Percentiles rank a stretch among this genome's conserved stretches.
Conservation (phyloP, 164 flowering plant species). For the Platanus orientalis region DNA sequence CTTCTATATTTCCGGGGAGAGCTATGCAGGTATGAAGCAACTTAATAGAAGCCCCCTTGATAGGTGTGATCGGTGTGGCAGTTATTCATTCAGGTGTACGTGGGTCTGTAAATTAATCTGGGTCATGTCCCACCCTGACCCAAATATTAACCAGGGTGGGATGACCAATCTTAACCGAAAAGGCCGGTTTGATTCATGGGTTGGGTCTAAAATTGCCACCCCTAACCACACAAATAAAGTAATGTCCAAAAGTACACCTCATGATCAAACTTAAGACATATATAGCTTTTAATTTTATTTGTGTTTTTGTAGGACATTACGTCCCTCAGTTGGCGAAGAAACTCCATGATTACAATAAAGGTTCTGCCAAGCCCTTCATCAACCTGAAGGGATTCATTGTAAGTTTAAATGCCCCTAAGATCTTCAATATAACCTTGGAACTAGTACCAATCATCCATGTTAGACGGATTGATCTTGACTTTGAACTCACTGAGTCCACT, state of each 20-base stretch:
- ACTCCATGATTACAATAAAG: conserved; percentile 56
- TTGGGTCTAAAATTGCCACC: background rate
- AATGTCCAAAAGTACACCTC: background rate
- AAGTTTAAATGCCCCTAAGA: conserved; percentile 20
- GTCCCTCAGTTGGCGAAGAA: conserved; percentile 79
- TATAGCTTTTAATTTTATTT: background rate
- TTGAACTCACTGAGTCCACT: no score
- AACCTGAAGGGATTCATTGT: conserved; percentile 85
- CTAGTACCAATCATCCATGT: no score
- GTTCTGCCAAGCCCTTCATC: conserved; percentile 38
- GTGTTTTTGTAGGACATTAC: conserved; percentile 59
- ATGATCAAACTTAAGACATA: background rate
- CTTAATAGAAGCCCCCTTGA: no score
- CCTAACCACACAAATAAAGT: background rate
- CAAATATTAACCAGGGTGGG: no score
- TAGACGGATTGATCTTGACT: no score
- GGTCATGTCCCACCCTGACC: no score
- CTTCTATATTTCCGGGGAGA: conserved; percentile 85
- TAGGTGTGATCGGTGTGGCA: no score
- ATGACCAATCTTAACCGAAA: no score
- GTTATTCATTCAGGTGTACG: no score
- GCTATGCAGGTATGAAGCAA: conserved; percentile 66
- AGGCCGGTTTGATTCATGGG: no score
- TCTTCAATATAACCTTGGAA: no score
- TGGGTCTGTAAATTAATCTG: no score